phyloP scores from a whole-genome alignment of 352 stramenopile genomes.

The Pythium folliculosum region DNA sequence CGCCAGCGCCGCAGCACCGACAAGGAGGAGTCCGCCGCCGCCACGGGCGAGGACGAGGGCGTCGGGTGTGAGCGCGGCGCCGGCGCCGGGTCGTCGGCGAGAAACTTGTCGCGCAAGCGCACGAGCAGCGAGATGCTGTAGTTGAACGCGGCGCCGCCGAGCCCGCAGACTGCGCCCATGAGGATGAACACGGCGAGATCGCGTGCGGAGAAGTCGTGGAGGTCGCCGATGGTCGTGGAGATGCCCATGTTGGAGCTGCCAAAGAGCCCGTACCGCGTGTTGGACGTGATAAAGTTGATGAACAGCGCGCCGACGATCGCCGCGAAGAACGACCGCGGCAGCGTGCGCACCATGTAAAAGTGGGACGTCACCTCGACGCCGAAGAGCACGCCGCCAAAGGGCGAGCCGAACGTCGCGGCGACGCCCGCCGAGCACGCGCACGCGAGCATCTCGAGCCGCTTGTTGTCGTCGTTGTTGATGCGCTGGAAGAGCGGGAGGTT shows the following conservation, averaged over 20 bases:
- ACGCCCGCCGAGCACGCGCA: constrained; percentile 80
- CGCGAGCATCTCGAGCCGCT: constrained; percentile 81
- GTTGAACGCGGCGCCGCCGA: constrained; percentile 74
- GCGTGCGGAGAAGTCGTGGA: constrained; percentile 47
- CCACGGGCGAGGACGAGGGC: not conserved
- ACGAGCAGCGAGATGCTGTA: constrained; percentile 69
- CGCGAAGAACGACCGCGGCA: constrained; percentile 80
- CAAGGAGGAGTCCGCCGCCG: constrained; percentile 7
- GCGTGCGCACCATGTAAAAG: constrained; percentile 81
- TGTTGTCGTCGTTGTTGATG: constrained; percentile 79
- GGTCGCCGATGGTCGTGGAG: constrained; percentile 37
- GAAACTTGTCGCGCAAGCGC: constrained; percentile 53
- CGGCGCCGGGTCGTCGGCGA: constrained; percentile 4
- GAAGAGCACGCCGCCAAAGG: constrained; percentile 87
- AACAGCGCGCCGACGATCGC: constrained; percentile 74
- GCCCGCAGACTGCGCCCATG: constrained; percentile 69
- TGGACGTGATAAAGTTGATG: constrained; percentile 63
- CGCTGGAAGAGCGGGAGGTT: constrained; percentile 62
- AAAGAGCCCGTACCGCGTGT: constrained; percentile 73
- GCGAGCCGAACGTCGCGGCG: constrained; percentile 84
- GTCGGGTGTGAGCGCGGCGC: too few relatives aligned
- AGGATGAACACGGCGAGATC: constrained; percentile 64
- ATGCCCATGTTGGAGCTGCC: constrained; percentile 71
- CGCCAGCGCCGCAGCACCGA: constrained; percentile 19
- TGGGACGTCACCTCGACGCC: constrained; percentile 83